These are phyloP conservation scores for Lentinula sp. DNA, from an alignment of 768 basidiomycete species.

Conservation along the genomic window DNA sequence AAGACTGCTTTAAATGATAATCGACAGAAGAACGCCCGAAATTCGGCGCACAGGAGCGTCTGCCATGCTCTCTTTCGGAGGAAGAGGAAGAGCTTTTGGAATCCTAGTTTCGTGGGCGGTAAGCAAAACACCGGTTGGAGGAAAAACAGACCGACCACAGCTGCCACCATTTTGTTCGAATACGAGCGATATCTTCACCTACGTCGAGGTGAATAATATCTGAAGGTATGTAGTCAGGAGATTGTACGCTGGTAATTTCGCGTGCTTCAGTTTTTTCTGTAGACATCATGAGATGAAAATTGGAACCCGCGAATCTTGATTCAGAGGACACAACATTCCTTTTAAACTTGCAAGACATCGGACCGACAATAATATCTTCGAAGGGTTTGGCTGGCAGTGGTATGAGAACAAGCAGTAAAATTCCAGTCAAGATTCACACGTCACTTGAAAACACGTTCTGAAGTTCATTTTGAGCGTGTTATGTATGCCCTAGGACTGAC, in stretches of 20 bases:
- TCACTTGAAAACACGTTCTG: no score
- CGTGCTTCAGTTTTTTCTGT: neutral
- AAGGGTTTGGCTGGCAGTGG: neutral
- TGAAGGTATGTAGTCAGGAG: neutral
- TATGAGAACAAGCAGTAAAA: neutral
- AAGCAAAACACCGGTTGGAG: neutral
- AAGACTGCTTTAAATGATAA: neutral
- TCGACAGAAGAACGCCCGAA: neutral
- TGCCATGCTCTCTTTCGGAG: constrained; percentile 45
- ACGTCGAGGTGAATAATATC: constrained; percentile 24
- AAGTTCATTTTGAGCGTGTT: neutral
- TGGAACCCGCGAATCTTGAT: neutral
- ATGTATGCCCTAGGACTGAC: no score
- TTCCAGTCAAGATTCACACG: neutral
- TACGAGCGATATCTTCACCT: constrained; percentile 31
- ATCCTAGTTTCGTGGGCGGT: constrained; percentile 32
- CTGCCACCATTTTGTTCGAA: constrained; percentile 48
- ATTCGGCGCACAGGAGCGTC: constrained; percentile 39
- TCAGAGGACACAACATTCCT: neutral
- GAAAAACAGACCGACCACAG: constrained; percentile 33
- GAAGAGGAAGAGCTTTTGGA: constrained; percentile 52
- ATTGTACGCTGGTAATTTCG: neutral
- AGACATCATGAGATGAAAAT: neutral
- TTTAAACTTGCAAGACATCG: neutral
- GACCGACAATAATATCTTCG: neutral